Evolutionary conservation across 1,284 basidiomycete species (phyloP).

Genomic region (Leccinum olivaceoglutinosum): DNA sequence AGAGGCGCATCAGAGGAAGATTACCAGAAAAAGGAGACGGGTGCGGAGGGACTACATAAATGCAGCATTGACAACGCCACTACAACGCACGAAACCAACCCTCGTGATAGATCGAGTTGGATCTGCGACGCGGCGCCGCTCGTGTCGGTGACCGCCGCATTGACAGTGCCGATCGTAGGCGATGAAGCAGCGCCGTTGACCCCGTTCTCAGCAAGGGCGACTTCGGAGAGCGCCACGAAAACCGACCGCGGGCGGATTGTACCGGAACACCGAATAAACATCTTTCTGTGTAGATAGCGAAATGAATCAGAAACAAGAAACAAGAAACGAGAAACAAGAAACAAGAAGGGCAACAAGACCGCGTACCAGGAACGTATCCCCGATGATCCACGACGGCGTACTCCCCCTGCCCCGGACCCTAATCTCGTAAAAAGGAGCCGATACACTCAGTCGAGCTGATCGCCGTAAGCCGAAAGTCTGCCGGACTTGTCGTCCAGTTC

Average conservation of each 20-base stretch:
- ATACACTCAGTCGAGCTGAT: constrained; percentile 35
- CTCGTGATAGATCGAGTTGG: not conserved
- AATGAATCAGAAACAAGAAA: not conserved
- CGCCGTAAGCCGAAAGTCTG: constrained; percentile 41
- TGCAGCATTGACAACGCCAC: not conserved
- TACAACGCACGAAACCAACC: not conserved
- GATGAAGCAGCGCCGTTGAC: constrained; percentile 26
- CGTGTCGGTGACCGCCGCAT: constrained; percentile 17
- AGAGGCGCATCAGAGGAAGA: not conserved
- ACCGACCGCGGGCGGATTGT: constrained; percentile 44
- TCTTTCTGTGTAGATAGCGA: constrained; percentile 37
- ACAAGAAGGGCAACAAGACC: not conserved
- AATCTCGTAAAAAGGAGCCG: constrained; percentile 44
- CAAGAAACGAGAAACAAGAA: too few species aligned
- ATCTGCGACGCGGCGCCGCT: constrained; percentile 1
- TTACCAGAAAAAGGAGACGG: not conserved
- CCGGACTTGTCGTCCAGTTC: constrained; percentile 38
- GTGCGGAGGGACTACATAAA: not conserved
- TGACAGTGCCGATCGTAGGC: constrained; percentile 30
- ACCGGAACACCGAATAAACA: constrained; percentile 50
- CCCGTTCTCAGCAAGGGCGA: constrained; percentile 30
- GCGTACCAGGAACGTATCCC: constrained; percentile 46
- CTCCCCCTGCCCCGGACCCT: constrained; percentile 20
- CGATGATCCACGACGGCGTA: constrained; percentile 41
- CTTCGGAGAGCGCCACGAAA: constrained; percentile 39